A percentile compares a stretch with the other conserved stretches of the same genome.
phyloP scores from a whole-genome alignment of 1,284 basidiomycete species.

The Sporisorium exsertum region DNA sequence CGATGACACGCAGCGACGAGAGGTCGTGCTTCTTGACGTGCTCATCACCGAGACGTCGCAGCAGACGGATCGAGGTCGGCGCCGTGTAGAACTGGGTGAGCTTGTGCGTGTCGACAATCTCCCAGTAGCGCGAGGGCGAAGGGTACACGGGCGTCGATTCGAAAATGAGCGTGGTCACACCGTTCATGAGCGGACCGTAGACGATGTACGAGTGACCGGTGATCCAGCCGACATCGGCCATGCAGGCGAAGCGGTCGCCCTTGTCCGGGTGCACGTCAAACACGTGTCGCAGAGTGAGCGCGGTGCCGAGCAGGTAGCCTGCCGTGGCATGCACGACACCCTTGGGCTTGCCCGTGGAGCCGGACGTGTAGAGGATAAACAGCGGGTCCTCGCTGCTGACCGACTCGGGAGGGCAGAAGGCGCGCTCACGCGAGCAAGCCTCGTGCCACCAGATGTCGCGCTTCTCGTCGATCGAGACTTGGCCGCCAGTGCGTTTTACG shows the following conservation, averaged over 20 bases:
- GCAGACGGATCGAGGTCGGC: constrained; percentile 79
- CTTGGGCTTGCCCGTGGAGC: constrained; percentile 96
- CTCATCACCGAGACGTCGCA: constrained; percentile 87
- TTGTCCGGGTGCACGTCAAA: constrained; percentile 88
- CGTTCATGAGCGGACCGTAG: constrained; percentile 92
- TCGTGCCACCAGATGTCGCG: constrained; percentile 98
- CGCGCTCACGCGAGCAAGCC: constrained; percentile 83
- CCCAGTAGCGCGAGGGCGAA: constrained; percentile 95
- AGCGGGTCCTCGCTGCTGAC: constrained; percentile 93
- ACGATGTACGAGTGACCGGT: constrained; percentile 98
- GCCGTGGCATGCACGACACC: constrained; percentile 94
- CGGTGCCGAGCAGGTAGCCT: constrained; percentile 91
- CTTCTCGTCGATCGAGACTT: constrained; percentile 83
- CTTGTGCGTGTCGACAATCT: constrained; percentile 91
- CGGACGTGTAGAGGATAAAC: constrained; percentile 95
- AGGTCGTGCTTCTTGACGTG: constrained; percentile 89
- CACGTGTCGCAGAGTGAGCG: constrained; percentile 92
- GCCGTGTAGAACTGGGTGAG: constrained; percentile 76
- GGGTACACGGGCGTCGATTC: constrained; percentile 98
- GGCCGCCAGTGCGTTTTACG: constrained; percentile 85
- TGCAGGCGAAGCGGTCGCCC: constrained; percentile 82
- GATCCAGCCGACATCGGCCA: constrained; percentile 99
- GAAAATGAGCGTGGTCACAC: constrained; percentile 91
- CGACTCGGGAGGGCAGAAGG: constrained; percentile 87
- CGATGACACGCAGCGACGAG: constrained; percentile 84